Evolutionary conservation across 805 yeast genomes (phyloP).

Genomic region (Wickerhamomyces bisporus): DNA sequence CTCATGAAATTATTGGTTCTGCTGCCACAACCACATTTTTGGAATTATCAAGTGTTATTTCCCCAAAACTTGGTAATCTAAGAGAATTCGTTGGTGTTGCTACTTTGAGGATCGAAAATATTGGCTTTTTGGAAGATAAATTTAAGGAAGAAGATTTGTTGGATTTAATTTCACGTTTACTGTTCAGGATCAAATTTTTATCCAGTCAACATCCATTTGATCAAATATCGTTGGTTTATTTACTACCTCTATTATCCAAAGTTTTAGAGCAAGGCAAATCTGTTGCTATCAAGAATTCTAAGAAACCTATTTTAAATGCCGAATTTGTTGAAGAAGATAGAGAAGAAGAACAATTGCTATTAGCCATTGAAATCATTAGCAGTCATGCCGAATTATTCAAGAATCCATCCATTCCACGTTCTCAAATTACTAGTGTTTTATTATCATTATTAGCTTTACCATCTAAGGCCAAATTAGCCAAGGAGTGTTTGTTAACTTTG

Average conservation of each 20-base stretch:
- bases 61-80: constrained; percentile 45
- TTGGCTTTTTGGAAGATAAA: constrained; percentile 39
- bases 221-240: constrained; percentile 59
- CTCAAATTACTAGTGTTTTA: constrained; percentile 54
- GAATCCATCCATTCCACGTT: constrained; percentile 64
- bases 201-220: constrained; percentile 72
- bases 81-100: constrained; percentile 63
- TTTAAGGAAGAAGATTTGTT: constrained; percentile 46
- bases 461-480: constrained; percentile 72
- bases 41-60: constrained; percentile 45
- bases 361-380: constrained; percentile 71
- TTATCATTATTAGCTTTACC: constrained; percentile 67
- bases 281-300: constrained; percentile 47
- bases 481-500: constrained; percentile 75
- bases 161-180: constrained; percentile 55
- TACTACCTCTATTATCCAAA: constrained; percentile 67
- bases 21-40: constrained; percentile 47
- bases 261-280: constrained; percentile 64
- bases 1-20: constrained; percentile 35
- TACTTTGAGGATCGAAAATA: constrained; percentile 51
- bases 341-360: constrained; percentile 80
- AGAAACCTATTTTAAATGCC: constrained; percentile 46
- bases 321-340: constrained; percentile 78
- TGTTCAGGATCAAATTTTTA: constrained; percentile 71
- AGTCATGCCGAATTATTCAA: constrained; percentile 65